Conservation (phyloP, 306 rosid genomes). For the Quercus variabilis region DNA sequence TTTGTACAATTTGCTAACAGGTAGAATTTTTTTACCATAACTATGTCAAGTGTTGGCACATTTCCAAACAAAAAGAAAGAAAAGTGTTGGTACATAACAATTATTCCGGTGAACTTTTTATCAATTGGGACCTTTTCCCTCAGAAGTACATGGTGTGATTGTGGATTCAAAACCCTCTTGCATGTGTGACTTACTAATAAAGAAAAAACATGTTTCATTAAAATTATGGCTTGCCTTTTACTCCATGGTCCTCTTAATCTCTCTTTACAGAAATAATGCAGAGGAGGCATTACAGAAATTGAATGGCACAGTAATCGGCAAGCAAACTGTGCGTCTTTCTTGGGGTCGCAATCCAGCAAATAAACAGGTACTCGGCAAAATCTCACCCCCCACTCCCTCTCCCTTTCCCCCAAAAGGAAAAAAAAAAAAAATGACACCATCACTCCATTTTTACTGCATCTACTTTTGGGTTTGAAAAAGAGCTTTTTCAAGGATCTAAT, state of each 20-base stretch:
- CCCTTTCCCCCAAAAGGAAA: background rate
- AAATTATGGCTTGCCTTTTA: background rate
- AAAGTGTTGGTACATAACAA: background rate
- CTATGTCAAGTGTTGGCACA: background rate
- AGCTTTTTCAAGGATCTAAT: background rate
- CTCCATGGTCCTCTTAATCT: constrained; percentile 18
- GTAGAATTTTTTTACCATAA: constrained; percentile 30
- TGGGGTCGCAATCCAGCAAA: constrained; percentile 99
- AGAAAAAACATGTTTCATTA: background rate
- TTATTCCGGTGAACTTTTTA: background rate
- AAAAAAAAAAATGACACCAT: too few relatives aligned
- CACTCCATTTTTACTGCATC: background rate
- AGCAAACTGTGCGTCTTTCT: constrained; percentile 93
- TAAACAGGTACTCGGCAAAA: constrained; percentile 63
- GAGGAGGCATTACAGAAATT: constrained; percentile 94
- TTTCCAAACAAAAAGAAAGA: background rate
- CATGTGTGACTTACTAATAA: background rate
- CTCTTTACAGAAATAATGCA: constrained; percentile 69
- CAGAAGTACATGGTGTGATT: background rate
- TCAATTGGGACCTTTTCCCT: background rate
- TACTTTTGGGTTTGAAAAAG: background rate
- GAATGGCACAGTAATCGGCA: constrained; percentile 78
- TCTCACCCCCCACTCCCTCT: background rate
- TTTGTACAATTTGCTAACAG: constrained; percentile 93
- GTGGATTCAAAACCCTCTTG: background rate